phyloP scores from a whole-genome alignment of 2,329 filamentous ascomycete species.

The Trichoderma gracile region DNA sequence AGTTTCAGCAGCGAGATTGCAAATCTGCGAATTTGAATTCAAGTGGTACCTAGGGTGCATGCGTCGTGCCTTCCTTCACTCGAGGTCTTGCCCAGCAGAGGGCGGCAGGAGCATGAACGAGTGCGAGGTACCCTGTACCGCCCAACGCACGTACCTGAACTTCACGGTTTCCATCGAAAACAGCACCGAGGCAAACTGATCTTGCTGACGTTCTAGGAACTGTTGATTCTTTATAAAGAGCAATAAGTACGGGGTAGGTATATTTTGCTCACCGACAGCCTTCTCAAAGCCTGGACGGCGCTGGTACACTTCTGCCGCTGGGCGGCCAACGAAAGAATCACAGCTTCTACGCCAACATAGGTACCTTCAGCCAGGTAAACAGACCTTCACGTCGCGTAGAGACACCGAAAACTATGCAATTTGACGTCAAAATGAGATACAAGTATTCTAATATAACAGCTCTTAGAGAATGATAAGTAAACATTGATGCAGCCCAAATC shows the following conservation, averaged over 20 bases:
- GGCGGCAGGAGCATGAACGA: neutral
- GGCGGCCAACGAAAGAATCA: neutral
- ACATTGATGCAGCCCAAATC: constrained; percentile 4
- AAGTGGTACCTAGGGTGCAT: too few species aligned
- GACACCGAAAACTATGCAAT: neutral
- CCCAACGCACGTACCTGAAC: too few species aligned
- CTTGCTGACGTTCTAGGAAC: too few species aligned
- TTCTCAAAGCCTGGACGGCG: too few species aligned
- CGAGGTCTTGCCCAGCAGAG: neutral
- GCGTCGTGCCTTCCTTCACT: constrained; percentile 6
- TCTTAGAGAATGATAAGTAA: neutral
- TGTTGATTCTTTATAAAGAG: too few species aligned
- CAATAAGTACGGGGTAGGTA: too few species aligned
- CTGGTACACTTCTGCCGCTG: neutral
- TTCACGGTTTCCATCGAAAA: too few species aligned
- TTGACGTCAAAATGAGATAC: neutral
- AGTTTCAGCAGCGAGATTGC: too few species aligned
- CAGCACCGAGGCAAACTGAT: too few species aligned
- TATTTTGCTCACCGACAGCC: too few species aligned
- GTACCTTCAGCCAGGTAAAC: too few species aligned
- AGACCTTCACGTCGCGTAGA: neutral
- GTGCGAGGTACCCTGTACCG: neutral
- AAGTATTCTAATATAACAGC: neutral
- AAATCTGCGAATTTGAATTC: too few species aligned
- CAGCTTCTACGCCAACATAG: neutral